A percentile compares a stretch with the other conserved stretches of the same genome.
These are phyloP conservation scores for Urtica urens DNA, from an alignment of 306 rosid genomes.

Conservation along the genomic window DNA sequence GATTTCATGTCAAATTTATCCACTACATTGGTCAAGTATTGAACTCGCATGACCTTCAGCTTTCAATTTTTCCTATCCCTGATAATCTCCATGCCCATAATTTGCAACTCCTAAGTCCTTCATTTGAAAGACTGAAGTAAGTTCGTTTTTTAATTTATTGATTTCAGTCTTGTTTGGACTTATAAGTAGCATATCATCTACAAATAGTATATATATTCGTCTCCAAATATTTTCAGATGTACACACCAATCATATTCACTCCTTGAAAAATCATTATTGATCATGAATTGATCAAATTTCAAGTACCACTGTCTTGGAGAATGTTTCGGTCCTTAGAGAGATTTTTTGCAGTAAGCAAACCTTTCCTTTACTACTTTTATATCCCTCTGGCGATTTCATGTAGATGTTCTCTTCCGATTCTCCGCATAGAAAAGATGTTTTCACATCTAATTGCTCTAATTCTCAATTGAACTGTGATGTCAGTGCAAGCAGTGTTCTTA, in stretches of 20 bases:
- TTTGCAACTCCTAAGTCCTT: background rate
- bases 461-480: background rate
- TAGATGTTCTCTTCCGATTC: background rate
- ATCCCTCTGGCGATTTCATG: background rate
- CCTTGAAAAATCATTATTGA: background rate
- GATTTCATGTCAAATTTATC: background rate
- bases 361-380: background rate
- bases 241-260: background rate
- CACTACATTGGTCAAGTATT: background rate
- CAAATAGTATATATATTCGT: background rate
- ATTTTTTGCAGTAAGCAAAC: background rate
- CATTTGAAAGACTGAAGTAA: background rate
- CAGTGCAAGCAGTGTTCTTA: background rate
- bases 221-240: background rate
- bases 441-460: background rate
- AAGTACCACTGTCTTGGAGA: background rate
- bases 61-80: background rate
- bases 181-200: background rate
- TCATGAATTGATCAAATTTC: background rate
- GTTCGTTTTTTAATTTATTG: background rate
- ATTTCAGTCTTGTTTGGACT: no score
- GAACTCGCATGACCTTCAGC: background rate
- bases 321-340: background rate
- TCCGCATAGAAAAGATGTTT: background rate
- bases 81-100: background rate